Conservation (phyloP, 441 rosid species). For the Populus hybrid region DNA sequence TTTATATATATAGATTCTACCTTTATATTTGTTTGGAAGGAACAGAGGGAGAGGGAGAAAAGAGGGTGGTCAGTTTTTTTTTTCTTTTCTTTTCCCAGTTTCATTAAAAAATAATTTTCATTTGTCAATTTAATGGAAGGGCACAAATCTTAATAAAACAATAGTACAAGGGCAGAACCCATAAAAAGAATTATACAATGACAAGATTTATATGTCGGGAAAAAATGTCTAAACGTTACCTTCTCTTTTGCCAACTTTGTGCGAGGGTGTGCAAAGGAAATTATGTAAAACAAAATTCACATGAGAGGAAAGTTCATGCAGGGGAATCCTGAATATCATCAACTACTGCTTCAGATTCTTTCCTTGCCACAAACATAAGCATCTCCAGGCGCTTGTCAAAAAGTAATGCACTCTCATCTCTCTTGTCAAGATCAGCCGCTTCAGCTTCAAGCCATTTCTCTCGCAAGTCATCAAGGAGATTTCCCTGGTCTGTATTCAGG, state of each 20-base stretch:
- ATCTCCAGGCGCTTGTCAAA: conserved; percentile 92
- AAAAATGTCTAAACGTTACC: not conserved
- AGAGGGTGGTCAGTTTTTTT: too few relatives aligned
- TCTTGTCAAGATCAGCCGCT: conserved; percentile 91
- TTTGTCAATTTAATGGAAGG: too few relatives aligned
- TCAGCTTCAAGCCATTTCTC: conserved; percentile 99
- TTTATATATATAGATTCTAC: too few relatives aligned
- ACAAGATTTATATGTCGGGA: not conserved
- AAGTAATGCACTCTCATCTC: conserved; percentile 87
- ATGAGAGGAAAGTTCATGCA: conserved; percentile 20
- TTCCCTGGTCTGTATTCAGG: conserved; percentile 65
- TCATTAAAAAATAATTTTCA: too few relatives aligned
- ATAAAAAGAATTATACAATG: too few relatives aligned
- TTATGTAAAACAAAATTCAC: not conserved
- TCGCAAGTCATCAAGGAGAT: conserved; percentile 86
- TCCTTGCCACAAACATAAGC: conserved; percentile 78
- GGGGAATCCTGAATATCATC: conserved; percentile 24
- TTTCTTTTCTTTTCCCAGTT: too few relatives aligned
- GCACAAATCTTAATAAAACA: too few relatives aligned
- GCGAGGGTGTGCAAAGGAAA: not conserved
- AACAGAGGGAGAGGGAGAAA: too few relatives aligned
- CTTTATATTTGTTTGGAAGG: not conserved
- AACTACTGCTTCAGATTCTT: conserved; percentile 35
- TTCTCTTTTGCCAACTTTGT: not conserved
- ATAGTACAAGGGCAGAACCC: too few relatives aligned